These are phyloP conservation scores for Plasmodiophora brassicae DNA, from an alignment of 208 protist genomes.

Conservation along the genomic window DNA sequence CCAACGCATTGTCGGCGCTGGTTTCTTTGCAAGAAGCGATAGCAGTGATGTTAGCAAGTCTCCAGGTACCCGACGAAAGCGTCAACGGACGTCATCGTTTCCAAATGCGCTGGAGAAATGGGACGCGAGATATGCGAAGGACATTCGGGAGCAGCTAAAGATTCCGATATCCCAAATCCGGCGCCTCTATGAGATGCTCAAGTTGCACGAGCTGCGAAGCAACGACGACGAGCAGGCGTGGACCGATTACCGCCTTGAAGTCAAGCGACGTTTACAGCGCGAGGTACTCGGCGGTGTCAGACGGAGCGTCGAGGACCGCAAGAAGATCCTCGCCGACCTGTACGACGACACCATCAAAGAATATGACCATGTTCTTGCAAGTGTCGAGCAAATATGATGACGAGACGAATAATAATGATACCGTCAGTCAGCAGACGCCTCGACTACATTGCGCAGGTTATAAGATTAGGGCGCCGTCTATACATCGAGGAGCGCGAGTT, in stretches of 20 bases:
- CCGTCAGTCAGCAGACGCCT: no score
- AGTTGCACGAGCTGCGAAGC: neutral
- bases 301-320: neutral
- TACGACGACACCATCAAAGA: neutral
- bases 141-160: neutral
- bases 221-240: neutral
- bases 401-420: no score
- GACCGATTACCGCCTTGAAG: constrained; percentile 7
- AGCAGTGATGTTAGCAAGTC: neutral
- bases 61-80: neutral
- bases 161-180: neutral
- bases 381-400: no score
- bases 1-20: neutral
- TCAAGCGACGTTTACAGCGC: neutral
- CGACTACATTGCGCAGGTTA: no score
- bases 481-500: no score
- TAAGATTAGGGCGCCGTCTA: no score
- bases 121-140: neutral
- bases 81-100: neutral
- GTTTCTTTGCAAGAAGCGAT: neutral
- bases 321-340: neutral
- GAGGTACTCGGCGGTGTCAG: neutral
- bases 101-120: neutral
- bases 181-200: constrained; percentile 26
- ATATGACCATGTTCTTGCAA: no score